Evolutionary conservation across 345 rosid genomes (phyloP).

Genomic region (Nephelium lappaceum): DNA sequence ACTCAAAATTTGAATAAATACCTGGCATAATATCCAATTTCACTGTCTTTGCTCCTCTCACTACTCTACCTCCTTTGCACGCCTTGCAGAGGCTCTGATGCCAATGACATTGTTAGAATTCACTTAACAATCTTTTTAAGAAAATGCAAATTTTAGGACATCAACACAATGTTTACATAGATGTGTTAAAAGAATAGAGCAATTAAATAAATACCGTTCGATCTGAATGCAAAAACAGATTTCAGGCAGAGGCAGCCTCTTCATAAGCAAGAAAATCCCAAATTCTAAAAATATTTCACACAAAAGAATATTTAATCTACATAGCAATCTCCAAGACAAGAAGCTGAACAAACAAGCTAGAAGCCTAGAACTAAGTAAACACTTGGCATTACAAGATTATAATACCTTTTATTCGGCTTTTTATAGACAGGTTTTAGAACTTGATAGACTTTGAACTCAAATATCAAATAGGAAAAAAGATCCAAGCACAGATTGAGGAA

Average conservation of each 20-base stretch:
- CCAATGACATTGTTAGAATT: constrained; percentile 22
- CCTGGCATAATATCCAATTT: constrained; percentile 88
- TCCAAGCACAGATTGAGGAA: not conserved
- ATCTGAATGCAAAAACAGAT: not conserved
- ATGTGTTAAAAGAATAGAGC: not conserved
- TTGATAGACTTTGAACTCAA: not conserved
- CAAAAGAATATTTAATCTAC: not conserved
- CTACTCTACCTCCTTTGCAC: constrained; percentile 82
- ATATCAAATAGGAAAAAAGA: not conserved
- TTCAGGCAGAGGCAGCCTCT: not conserved
- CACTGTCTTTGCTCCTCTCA: constrained; percentile 77
- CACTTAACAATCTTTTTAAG: not conserved
- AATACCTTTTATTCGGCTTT: not conserved
- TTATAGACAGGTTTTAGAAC: not conserved
- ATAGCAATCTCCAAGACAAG: not conserved
- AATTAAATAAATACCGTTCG: not conserved
- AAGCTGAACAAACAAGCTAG: not conserved
- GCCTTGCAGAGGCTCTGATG: constrained; percentile 85
- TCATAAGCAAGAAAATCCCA: not conserved
- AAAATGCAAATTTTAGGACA: not conserved
- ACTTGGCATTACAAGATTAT: not conserved
- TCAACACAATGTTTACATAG: not conserved
- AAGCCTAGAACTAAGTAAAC: not conserved
- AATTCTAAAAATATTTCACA: too few relatives aligned
- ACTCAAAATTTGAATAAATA: constrained; percentile 24